A percentile compares a stretch with the other conserved stretches of the same genome.
phyloP scores from a whole-genome alignment of 805 yeast species.

The Candida easanensis region DNA sequence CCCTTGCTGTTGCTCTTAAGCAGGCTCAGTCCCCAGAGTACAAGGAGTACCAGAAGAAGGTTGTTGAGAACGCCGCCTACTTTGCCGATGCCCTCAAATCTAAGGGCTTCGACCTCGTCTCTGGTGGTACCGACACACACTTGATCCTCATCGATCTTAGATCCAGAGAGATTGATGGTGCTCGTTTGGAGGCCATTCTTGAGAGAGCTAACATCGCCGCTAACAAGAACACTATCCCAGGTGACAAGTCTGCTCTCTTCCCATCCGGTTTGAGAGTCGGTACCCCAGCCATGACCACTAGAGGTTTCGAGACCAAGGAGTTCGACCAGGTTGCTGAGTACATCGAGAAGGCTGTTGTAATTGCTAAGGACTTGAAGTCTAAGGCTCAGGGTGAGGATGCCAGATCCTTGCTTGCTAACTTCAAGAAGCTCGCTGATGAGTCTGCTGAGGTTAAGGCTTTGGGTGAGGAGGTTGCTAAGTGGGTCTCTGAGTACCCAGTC shows the following conservation, averaged over 20 bases:
- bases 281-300: slow-evolving; percentile 92
- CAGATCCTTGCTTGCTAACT: slow-evolving; percentile 60
- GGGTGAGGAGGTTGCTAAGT: slow-evolving; percentile 62
- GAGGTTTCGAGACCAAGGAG: slow-evolving; percentile 81
- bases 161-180: slow-evolving; percentile 92
- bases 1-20: slow-evolving; percentile 93
- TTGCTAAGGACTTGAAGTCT: slow-evolving; percentile 60
- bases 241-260: slow-evolving; percentile 91
- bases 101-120: slow-evolving; percentile 77
- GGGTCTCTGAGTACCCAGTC: slow-evolving; percentile 79
- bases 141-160: slow-evolving; percentile 89
- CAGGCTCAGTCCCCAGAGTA: slow-evolving; percentile 92
- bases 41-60: slow-evolving; percentile 85
- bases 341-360: slow-evolving; percentile 74
- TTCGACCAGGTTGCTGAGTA: slow-evolving; percentile 76
- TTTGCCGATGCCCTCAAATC: slow-evolving; percentile 72
- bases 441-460: slow-evolving; percentile 57
- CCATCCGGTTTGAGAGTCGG: slow-evolving; percentile 98
- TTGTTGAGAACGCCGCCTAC: slow-evolving; percentile 81
- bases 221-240: slow-evolving; percentile 96
- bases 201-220: slow-evolving; percentile 93
- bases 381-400: slow-evolving; percentile 56
- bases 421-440: slow-evolving; percentile 68
- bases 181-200: slow-evolving; percentile 92
- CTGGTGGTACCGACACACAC: slow-evolving; percentile 96